Conservation (phyloP, 225 moss, liverwort and hornwort genomes). For the Rhytidiadelphus loreus region DNA sequence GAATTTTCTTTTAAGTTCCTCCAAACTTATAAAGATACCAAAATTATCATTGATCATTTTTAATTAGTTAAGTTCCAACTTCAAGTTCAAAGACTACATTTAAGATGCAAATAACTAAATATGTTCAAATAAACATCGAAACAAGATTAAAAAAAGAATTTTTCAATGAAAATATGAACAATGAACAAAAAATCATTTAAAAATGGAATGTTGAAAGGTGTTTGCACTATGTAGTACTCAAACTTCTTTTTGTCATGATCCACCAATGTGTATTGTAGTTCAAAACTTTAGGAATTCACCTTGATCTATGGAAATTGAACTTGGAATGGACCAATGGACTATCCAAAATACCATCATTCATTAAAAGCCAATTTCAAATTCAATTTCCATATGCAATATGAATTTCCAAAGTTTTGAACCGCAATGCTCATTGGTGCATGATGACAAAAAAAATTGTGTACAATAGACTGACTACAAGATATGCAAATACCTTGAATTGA, state of each 20-base stretch:
- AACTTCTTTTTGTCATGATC: too few relatives aligned
- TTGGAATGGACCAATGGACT: rapidly evolving
- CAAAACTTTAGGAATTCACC: background rate
- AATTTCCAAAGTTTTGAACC: background rate
- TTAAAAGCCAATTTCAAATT: rapidly evolving
- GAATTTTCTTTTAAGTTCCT: background rate
- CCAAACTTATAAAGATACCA: background rate
- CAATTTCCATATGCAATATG: background rate
- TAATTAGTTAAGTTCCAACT: background rate
- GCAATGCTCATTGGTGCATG: rapidly evolving
- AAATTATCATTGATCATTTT: background rate
- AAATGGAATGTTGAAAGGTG: background rate
- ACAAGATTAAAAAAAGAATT: background rate
- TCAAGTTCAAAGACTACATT: background rate
- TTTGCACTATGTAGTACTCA: rapidly evolving
- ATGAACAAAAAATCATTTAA: too few relatives aligned
- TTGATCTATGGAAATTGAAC: background rate
- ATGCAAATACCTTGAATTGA: background rate
- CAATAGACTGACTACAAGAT: rapidly evolving
- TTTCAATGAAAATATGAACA: background rate
- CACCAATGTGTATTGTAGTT: background rate
- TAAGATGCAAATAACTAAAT: background rate
- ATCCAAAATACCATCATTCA: background rate
- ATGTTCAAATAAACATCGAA: background rate
- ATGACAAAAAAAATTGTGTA: rapidly evolving